A percentile compares a stretch with the other conserved stretches of the same genome.
phyloP scores from a whole-genome alignment of 2,329 filamentous ascomycete genomes.

The Teratosphaeria zuluensis region DNA sequence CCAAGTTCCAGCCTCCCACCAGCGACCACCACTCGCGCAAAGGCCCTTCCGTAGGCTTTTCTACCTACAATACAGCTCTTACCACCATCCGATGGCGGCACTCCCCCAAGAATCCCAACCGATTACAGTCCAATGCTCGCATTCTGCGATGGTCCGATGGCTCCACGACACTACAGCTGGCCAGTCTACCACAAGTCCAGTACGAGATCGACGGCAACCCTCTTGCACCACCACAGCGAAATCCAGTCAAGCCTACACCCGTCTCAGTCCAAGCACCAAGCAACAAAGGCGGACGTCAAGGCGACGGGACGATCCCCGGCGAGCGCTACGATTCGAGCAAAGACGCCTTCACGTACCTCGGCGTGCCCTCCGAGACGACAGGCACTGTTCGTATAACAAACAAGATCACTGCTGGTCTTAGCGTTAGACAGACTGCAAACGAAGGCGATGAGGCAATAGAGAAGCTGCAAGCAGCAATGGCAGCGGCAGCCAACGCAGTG shows the following conservation, averaged over 20 bases:
- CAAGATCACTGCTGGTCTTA: constrained; percentile 65
- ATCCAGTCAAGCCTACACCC: constrained; percentile 41
- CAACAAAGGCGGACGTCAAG: constrained; percentile 24
- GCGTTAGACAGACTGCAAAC: constrained; percentile 56
- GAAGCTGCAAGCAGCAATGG: constrained; percentile 57
- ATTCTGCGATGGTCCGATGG: constrained; percentile 73
- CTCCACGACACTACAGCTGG: constrained; percentile 64
- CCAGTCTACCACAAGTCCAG: constrained; percentile 56
- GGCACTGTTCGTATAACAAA: constrained; percentile 63
- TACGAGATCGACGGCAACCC: constrained; percentile 64
- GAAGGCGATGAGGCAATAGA: constrained; percentile 63
- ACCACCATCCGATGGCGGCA: constrained; percentile 61
- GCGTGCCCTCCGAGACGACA: constrained; percentile 58
- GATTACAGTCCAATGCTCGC: constrained; percentile 65
- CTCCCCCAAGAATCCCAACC: constrained; percentile 53
- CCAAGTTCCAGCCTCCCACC: constrained; percentile 55
- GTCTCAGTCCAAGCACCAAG: constrained; percentile 24
- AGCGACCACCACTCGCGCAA: constrained; percentile 46
- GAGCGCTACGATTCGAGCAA: constrained; percentile 56
- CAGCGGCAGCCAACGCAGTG: constrained; percentile 50
- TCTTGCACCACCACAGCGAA: constrained; percentile 51
- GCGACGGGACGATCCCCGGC: constrained; percentile 9
- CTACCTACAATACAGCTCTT: constrained; percentile 54
- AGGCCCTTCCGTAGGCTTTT: constrained; percentile 40
- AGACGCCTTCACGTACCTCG: constrained; percentile 68